phyloP scores from a whole-genome alignment of 805 yeast genomes.

The Vanderwaltozyma yarrowii region DNA sequence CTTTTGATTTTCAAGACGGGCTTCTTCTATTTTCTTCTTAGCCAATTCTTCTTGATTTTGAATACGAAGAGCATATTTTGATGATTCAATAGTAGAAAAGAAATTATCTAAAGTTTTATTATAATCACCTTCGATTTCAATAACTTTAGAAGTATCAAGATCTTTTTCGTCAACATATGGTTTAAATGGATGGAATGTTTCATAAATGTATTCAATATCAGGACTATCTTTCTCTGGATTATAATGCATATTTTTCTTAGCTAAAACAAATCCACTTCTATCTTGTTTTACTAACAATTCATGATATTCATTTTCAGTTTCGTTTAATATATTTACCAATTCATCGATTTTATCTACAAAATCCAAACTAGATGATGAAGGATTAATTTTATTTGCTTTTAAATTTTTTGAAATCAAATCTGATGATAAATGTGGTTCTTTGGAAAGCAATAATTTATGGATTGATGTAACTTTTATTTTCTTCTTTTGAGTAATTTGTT shows the following conservation, averaged over 20 bases:
- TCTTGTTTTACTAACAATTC: constrained; percentile 29
- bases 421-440: constrained; percentile 66
- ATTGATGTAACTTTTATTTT: constrained; percentile 46
- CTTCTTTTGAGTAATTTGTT: constrained; percentile 15
- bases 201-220: constrained; percentile 42
- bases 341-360: constrained; percentile 20
- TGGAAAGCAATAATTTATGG: constrained; percentile 58
- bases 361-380: constrained; percentile 31
- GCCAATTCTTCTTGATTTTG: constrained; percentile 75
- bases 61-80: constrained; percentile 60
- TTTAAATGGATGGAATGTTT: constrained; percentile 60
- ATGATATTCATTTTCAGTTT: constrained; percentile 37
- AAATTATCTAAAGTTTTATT: constrained; percentile 75
- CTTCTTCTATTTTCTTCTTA: constrained; percentile 59
- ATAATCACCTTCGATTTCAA: constrained; percentile 46
- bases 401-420: constrained; percentile 62
- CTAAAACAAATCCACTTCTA: constrained; percentile 51
- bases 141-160: constrained; percentile 27
- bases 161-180: constrained; percentile 37
- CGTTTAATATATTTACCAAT: constrained; percentile 36
- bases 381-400: constrained; percentile 35
- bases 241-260: constrained; percentile 46
- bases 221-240: constrained; percentile 32
- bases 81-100: constrained; percentile 76
- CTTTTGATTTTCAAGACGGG: constrained; percentile 58